Base-by-base conservation (phyloP, 192 early-diverging fungal genomes). In the Lobulomyces angularis region DNA sequence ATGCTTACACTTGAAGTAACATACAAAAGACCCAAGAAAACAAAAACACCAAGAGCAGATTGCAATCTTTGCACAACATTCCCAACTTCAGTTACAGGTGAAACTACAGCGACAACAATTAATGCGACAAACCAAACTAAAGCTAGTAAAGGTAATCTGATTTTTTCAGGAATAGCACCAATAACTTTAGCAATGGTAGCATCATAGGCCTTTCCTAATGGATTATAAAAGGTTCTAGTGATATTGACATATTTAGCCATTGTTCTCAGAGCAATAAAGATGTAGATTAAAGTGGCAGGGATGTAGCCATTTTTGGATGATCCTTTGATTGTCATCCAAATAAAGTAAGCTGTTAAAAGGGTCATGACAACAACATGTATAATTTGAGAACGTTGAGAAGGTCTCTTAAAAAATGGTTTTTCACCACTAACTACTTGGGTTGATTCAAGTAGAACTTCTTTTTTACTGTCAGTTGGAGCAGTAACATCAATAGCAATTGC, bases 31-130 rank as follows among this genome's bases (percentile, higher is more conserved):
- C 37, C 27, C 8, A 76, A 29, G 20, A 84, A 73, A 23, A 84
- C 26, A 19, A 69, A 7, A 28, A 89, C 56, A 20, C 88, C 86
- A 41, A 70, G 63, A 33, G 84, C 56, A 18, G 82, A 79, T 62
- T 88, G 84, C 49, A 86, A 38, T 12, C 86, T 71, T 41, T 81
- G 64, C 29, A 77, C 55, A 27, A 81, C 78, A 30, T 59, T 81
- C 27, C 75, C 74, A 5, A 43, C 27, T 1, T 43, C 41, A 35
- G 58, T 63, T 14, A 51, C 41, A 0, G 71, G 60, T 16, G 65
- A 53, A 2, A 57, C 61, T 12, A 73, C 57, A 17, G 80, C 43
- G 27, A 72, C 59, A 29, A 71, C 61, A 30, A 86, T 55, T 8
- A 82, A 56, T 20, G 65, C 45, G n/a, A 51, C 43, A 27, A 69